These are phyloP conservation scores for Aciculoconidium aculeatum DNA, from an alignment of 805 yeast genomes.

Conservation along the genomic window DNA sequence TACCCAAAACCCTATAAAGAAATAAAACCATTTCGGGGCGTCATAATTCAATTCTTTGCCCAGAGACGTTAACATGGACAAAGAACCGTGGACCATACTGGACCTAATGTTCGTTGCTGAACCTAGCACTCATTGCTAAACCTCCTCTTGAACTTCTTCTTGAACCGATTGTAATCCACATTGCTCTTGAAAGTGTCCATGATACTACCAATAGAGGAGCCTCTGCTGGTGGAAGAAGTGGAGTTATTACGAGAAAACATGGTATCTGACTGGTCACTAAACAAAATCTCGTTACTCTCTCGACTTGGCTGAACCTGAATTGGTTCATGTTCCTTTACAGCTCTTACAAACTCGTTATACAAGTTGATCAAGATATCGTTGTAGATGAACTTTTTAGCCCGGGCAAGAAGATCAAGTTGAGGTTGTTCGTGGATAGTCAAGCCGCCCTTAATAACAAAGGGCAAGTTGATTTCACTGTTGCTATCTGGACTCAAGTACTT, in stretches of 20 bases:
- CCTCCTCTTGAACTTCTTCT: constrained; percentile 27
- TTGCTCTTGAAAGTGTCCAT: constrained; percentile 22
- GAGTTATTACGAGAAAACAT: no score
- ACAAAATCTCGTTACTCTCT: no score
- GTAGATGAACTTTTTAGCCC: constrained; percentile 16
- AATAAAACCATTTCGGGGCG: no score
- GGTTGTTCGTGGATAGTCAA: constrained; percentile 19
- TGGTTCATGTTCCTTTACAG: constrained; percentile 9
- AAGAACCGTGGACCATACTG: no score
- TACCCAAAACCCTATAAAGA: no score
- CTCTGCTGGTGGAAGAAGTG: constrained; percentile 13
- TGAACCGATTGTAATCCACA: constrained; percentile 21
- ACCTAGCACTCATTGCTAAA: constrained; percentile 25
- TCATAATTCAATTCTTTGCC: no score
- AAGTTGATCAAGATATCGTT: constrained; percentile 24
- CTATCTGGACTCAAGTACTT: constrained; percentile 24
- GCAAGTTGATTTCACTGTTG: constrained; percentile 29
- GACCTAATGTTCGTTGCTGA: constrained; percentile 16
- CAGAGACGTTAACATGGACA: no score
- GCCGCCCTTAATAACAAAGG: constrained; percentile 17
- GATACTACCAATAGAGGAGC: constrained; percentile 27
- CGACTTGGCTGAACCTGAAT: not conserved
- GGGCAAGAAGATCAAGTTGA: constrained; percentile 6
- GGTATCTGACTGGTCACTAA: no score
- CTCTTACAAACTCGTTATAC: constrained; percentile 26